Evolutionary conservation across 495 filamentous ascomycete species (phyloP).

Genomic region (Tuber microsphaerosporum): DNA sequence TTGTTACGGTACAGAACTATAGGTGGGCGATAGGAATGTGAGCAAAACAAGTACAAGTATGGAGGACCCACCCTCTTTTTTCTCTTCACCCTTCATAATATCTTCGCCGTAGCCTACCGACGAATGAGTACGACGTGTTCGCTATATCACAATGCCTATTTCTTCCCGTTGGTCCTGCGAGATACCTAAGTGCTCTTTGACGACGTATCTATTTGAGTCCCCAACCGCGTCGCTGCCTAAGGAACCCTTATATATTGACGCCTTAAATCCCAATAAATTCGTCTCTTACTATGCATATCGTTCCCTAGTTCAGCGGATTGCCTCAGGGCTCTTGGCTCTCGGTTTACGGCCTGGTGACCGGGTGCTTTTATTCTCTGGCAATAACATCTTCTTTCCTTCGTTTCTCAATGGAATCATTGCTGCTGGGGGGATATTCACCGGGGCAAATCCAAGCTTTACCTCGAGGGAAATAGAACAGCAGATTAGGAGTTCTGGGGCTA

Average conservation of each 20-base stretch:
- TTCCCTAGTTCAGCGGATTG: slow-evolving; percentile 63
- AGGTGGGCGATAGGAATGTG: background rate
- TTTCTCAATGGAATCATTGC: slow-evolving; percentile 66
- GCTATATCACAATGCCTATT: slow-evolving; percentile 17
- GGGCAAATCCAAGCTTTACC: slow-evolving; percentile 70
- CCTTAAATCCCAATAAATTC: slow-evolving; percentile 51
- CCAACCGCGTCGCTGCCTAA: slow-evolving; percentile 23
- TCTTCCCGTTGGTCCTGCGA: slow-evolving; percentile 35
- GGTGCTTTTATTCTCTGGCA: slow-evolving; percentile 64
- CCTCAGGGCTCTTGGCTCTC: slow-evolving; percentile 58
- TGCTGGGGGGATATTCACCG: slow-evolving; percentile 72
- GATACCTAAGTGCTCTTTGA: slow-evolving; percentile 28
- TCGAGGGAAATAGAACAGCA: slow-evolving; percentile 67
- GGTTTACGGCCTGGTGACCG: slow-evolving; percentile 65
- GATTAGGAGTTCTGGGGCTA: slow-evolving; percentile 61
- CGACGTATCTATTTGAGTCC: slow-evolving; percentile 30
- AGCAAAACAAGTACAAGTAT: background rate
- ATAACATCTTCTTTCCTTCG: slow-evolving; percentile 66
- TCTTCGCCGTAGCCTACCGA: background rate
- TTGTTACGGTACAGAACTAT: background rate
- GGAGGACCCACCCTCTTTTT: background rate
- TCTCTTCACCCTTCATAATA: background rate
- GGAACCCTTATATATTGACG: slow-evolving; percentile 51
- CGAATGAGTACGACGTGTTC: background rate
- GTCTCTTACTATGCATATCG: slow-evolving; percentile 57